phyloP scores from a whole-genome alignment of 2,329 filamentous ascomycete genomes.

The Paramyrothecium roridum region DNA sequence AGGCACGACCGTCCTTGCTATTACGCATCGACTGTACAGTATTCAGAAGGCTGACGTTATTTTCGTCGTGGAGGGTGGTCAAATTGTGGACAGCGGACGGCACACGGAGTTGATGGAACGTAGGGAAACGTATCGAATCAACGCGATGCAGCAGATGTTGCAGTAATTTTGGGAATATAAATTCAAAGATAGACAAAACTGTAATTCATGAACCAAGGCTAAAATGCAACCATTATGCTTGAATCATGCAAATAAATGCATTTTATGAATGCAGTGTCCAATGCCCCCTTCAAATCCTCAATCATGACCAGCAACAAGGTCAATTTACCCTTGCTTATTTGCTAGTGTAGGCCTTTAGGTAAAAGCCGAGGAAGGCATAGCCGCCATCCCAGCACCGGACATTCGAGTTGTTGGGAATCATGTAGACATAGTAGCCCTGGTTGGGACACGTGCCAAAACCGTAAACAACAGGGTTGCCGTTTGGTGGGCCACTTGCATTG shows the following conservation, averaged over 20 bases:
- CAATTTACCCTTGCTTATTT: too few relatives aligned
- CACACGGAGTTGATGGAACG: constrained; percentile 52
- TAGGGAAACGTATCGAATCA: constrained; percentile 50
- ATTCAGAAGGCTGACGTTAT: constrained; percentile 56
- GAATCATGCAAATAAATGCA: too few relatives aligned
- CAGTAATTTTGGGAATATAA: constrained; percentile 6
- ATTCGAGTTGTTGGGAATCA: not conserved
- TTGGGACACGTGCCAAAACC: not conserved
- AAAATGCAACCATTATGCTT: too few relatives aligned
- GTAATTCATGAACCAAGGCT: too few relatives aligned
- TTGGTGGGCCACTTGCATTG: not conserved
- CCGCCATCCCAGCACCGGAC: not conserved
- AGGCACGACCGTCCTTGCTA: constrained; percentile 54
- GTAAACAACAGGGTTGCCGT: not conserved
- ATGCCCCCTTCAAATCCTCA: too few relatives aligned
- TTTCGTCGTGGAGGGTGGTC: constrained; percentile 52
- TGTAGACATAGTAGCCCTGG: not conserved
- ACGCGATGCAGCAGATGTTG: constrained; percentile 49
- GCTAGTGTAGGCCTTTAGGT: not conserved
- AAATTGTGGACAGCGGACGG: constrained; percentile 46
- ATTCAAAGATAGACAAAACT: too few relatives aligned
- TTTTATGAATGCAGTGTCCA: too few relatives aligned
- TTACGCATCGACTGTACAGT: constrained; percentile 56
- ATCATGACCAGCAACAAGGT: too few relatives aligned
- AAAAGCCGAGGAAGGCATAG: not conserved